phyloP scores from a whole-genome alignment of 129 eudicot genomes.

The Flaveria linearis region DNA sequence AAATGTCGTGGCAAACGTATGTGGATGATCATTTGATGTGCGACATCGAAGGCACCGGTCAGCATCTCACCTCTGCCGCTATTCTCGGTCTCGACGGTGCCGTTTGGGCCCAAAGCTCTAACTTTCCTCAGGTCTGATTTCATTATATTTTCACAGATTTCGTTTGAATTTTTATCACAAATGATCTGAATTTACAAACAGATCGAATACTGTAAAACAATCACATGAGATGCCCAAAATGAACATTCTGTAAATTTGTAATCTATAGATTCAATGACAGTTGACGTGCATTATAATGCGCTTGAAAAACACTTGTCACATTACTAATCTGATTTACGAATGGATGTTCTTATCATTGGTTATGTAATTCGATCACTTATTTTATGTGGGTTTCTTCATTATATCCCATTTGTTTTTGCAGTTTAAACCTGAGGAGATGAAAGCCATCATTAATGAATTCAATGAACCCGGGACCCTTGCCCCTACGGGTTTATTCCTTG shows the following conservation, averaged over 20 bases:
- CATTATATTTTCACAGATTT: too few relatives aligned
- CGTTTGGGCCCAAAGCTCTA: slow-evolving; percentile 18
- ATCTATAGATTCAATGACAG: too few relatives aligned
- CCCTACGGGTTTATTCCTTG: slow-evolving; percentile 61
- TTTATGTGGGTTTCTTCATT: neutral
- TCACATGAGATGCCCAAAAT: neutral
- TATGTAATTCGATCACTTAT: too few relatives aligned
- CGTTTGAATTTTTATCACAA: too few relatives aligned
- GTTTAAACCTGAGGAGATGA: slow-evolving; percentile 59
- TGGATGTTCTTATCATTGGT: too few relatives aligned
- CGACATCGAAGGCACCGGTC: slow-evolving; percentile 20
- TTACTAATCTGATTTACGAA: too few relatives aligned
- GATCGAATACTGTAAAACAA: too few relatives aligned
- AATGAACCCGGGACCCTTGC: slow-evolving; percentile 64
- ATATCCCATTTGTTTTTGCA: slow-evolving; percentile 19
- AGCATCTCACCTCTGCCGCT: slow-evolving; percentile 22
- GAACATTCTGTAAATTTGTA: too few relatives aligned
- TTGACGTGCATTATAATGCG: too few relatives aligned
- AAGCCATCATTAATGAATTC: slow-evolving; percentile 50
- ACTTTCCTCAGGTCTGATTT: slow-evolving; percentile 13
- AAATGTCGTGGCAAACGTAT: slow-evolving; percentile 26
- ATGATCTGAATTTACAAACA: too few relatives aligned
- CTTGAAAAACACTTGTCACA: too few relatives aligned
- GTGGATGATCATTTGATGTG: slow-evolving; percentile 27
- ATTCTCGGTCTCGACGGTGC: slow-evolving; percentile 22